phyloP scores from a whole-genome alignment of 805 yeast genomes.

The Candida peoriensis region DNA sequence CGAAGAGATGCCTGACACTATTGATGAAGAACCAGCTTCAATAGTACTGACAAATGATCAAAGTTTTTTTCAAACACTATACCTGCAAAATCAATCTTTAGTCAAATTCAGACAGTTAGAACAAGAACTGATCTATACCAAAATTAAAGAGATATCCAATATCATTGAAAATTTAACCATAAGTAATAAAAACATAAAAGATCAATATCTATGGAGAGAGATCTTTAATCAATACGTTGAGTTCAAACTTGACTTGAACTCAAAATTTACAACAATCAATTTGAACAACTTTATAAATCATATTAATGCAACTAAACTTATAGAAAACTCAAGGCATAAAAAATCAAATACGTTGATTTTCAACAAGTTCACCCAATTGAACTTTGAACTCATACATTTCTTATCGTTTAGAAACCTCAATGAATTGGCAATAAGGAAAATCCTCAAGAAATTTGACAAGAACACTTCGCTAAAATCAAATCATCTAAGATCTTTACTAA shows the following conservation, averaged over 20 bases:
- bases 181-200: conserved; percentile 36
- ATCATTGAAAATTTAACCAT: conserved; percentile 25
- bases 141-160: conserved; percentile 20
- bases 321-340: conserved; percentile 35
- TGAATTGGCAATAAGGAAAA: conserved; percentile 58
- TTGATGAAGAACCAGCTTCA: conserved; percentile 5
- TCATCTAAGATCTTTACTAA: conserved; percentile 40
- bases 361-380: conserved; percentile 45
- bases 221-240: conserved; percentile 62
- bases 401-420: conserved; percentile 59
- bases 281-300: conserved; percentile 37
- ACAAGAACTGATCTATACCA: conserved; percentile 29
- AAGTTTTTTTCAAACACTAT: conserved; percentile 18
- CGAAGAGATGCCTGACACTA: conserved; percentile 5
- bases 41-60: conserved; percentile 8
- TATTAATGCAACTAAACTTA: conserved; percentile 36
- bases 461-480: conserved; percentile 54
- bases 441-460: conserved; percentile 72
- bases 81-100: conserved; percentile 13
- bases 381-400: conserved; percentile 49
- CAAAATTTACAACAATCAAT: conserved; percentile 40
- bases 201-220: conserved; percentile 66
- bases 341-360: conserved; percentile 43
- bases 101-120: conserved; percentile 43
- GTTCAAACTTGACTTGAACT: conserved; percentile 56